Evolutionary conservation across 768 basidiomycete species (phyloP).

Genomic region (Lyophyllum decastes): DNA sequence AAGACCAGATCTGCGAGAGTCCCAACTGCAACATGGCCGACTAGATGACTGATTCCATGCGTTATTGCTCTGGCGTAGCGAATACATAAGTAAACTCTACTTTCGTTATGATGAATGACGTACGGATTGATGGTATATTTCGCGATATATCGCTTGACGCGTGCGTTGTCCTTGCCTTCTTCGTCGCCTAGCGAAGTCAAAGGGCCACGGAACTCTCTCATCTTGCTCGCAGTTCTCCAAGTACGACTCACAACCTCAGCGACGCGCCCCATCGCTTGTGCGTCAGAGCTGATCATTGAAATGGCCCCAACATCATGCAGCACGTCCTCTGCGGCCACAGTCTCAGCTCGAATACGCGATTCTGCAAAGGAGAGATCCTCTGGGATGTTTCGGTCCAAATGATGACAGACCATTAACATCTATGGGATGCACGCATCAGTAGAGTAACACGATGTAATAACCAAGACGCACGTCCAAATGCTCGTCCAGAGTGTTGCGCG

Average conservation of each 20-base stretch:
- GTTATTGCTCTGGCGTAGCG: constrained; percentile 72
- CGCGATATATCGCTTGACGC: constrained; percentile 93
- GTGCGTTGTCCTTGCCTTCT: constrained; percentile 74
- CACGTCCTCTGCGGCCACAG: constrained; percentile 96
- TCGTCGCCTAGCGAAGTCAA: constrained; percentile 68
- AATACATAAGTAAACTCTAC: not conserved
- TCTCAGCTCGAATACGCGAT: constrained; percentile 95
- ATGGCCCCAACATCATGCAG: constrained; percentile 92
- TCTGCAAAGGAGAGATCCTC: constrained; percentile 97
- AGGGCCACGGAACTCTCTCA: constrained; percentile 79
- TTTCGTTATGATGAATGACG: constrained; percentile 29
- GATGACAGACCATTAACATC: constrained; percentile 99
- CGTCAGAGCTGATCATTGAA: constrained; percentile 94
- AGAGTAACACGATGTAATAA: not conserved
- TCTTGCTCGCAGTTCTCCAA: constrained; percentile 97
- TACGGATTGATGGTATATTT: constrained; percentile 99
- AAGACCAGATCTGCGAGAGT: constrained; percentile 92
- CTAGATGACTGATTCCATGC: constrained; percentile 86
- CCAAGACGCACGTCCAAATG: constrained; percentile 81
- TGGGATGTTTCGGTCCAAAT: constrained; percentile 86
- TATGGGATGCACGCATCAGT: constrained; percentile 29
- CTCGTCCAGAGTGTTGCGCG: constrained; percentile 91
- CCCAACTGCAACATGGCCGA: constrained; percentile 83
- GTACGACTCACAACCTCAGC: constrained; percentile 92
- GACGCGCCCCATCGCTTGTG: constrained; percentile 98